phyloP scores from a whole-genome alignment of 164 flowering plant genomes.

The Taxillus chinensis region DNA sequence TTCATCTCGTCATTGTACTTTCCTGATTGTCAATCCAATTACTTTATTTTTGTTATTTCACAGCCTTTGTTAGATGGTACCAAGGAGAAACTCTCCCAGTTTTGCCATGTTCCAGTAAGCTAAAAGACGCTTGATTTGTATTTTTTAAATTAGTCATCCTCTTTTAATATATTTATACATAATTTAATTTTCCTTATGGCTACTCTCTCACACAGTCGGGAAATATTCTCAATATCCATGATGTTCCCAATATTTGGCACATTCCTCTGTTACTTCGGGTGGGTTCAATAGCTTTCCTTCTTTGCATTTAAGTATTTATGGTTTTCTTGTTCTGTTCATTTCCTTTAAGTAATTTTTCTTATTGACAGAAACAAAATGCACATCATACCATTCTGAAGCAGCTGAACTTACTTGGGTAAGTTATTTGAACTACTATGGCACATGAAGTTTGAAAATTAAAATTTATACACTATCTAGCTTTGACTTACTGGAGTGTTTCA shows the following conservation, averaged over 20 bases:
- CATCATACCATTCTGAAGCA: slow-evolving; percentile 73
- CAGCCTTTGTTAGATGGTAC: slow-evolving; percentile 81
- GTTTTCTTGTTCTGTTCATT: background rate
- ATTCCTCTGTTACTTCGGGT: slow-evolving; percentile 86
- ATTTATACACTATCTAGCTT: too few species aligned
- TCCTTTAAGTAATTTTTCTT: slow-evolving; percentile 14
- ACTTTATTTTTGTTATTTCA: slow-evolving; percentile 13
- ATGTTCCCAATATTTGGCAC: slow-evolving; percentile 98
- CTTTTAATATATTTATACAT: slow-evolving; percentile 1
- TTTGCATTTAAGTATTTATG: background rate
- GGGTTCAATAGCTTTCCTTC: slow-evolving; percentile 13
- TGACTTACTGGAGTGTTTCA: too few species aligned
- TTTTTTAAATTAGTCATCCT: slow-evolving; percentile 3
- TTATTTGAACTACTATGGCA: slow-evolving; percentile 6
- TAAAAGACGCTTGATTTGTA: slow-evolving; percentile 2
- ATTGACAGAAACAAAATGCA: slow-evolving; percentile 76
- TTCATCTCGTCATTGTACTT: background rate
- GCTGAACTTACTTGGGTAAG: slow-evolving; percentile 53
- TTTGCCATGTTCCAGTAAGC: slow-evolving; percentile 94
- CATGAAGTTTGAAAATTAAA: background rate
- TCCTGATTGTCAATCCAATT: background rate
- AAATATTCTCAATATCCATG: slow-evolving; percentile 82
- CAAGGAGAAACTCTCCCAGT: slow-evolving; percentile 88
- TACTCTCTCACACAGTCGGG: slow-evolving; percentile 36
- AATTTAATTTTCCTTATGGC: background rate